Conservation (phyloP, 345 rosid species). For the Erysimum cheiranthoides region DNA sequence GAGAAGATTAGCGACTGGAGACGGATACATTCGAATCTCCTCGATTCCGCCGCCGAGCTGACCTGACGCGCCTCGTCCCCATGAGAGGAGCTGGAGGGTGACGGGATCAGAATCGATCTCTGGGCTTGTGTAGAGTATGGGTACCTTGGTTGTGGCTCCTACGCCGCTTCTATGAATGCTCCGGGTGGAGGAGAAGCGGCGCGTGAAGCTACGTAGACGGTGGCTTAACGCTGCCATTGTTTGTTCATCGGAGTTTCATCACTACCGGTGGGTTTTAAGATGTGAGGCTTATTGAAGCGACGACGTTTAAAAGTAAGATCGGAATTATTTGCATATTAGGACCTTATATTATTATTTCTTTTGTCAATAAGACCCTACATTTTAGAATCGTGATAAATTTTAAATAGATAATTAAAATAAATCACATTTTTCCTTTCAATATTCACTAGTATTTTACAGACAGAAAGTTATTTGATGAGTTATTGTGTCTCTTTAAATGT, state of each 20-base stretch:
- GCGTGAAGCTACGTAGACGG: slow-evolving; percentile 39
- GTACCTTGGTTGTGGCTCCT: slow-evolving; percentile 49
- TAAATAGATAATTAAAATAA: background rate
- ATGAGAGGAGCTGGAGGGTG: slow-evolving; percentile 73
- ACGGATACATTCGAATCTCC: slow-evolving; percentile 73
- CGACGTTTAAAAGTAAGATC: background rate
- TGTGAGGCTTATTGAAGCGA: slow-evolving; percentile 1
- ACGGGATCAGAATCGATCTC: slow-evolving; percentile 41
- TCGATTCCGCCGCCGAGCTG: slow-evolving; percentile 94
- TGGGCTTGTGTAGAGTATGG: slow-evolving; percentile 56
- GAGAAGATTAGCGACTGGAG: slow-evolving; percentile 64
- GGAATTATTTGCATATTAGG: background rate
- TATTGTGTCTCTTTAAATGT: background rate
- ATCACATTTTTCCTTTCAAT: background rate
- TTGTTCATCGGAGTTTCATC: slow-evolving; percentile 38
- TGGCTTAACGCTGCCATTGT: slow-evolving; percentile 38
- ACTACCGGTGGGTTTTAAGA: slow-evolving; percentile 22
- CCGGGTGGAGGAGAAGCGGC: slow-evolving; percentile 34
- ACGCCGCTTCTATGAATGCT: slow-evolving; percentile 24
- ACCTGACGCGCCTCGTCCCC: slow-evolving; percentile 97
- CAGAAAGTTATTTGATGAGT: background rate
- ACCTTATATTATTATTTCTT: background rate
- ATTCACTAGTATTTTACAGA: background rate
- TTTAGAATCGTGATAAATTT: background rate
- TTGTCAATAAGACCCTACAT: background rate